Evolutionary conservation across 352 stramenopile genomes (phyloP).

Genomic region (Pythium grandisporangium): DNA sequence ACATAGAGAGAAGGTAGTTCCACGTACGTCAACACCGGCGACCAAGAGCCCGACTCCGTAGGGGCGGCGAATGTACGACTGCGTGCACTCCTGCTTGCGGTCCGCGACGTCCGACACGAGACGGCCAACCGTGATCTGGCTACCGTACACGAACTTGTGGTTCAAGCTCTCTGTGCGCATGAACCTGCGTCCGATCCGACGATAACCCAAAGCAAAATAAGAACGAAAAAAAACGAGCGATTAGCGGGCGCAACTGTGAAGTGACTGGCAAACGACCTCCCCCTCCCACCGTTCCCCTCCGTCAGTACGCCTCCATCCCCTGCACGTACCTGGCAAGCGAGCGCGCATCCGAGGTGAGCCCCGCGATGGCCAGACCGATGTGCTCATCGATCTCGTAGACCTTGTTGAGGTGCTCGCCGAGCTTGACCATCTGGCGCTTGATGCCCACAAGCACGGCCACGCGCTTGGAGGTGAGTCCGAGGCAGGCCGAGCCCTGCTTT

Average conservation of each 20-base stretch:
- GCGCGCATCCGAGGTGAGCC: conserved; percentile 95
- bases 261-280: too few species aligned
- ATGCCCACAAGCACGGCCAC: conserved; percentile 91
- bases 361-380: conserved; percentile 96
- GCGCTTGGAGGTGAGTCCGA: conserved; percentile 92
- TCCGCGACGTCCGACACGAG: conserved; percentile 97
- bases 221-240: neutral
- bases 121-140: conserved; percentile 88
- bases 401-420: conserved; percentile 97
- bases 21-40: conserved; percentile 75
- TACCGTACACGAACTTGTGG: conserved; percentile 99
- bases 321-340: conserved; percentile 74
- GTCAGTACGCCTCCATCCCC: neutral
- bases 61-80: conserved; percentile 97
- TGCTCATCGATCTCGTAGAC: conserved; percentile 99
- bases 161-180: conserved; percentile 98
- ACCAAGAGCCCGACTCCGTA: conserved; percentile 98
- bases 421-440: conserved; percentile 77
- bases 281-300: too few species aligned
- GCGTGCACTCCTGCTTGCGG: conserved; percentile 97
- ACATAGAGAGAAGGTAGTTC: neutral
- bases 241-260: too few species aligned
- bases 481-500: conserved; percentile 94
- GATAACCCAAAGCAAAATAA: conserved; percentile 3
- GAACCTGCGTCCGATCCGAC: conserved; percentile 36